phyloP scores from a whole-genome alignment of 192 early-diverging fungal genomes.

The Borealophlyctis nickersoniae region DNA sequence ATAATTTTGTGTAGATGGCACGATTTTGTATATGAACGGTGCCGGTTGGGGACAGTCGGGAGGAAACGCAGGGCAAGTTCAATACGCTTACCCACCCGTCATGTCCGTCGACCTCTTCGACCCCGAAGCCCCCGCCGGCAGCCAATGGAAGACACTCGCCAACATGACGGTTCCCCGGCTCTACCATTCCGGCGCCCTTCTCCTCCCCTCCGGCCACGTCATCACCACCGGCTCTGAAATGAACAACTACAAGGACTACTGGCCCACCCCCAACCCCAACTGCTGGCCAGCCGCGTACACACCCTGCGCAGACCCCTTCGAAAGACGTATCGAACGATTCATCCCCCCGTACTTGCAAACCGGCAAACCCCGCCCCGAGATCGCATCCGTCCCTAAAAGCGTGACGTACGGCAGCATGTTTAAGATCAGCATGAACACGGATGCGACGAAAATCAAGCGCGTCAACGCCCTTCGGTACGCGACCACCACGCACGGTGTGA shows the following conservation, averaged over 20 bases:
- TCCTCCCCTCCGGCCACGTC: constrained; percentile 27
- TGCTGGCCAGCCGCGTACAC: not conserved
- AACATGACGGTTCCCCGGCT: constrained; percentile 27
- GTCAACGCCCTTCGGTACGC: constrained; percentile 35
- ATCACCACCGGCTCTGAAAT: constrained; percentile 42
- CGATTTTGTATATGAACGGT: constrained; percentile 30
- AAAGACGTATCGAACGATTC: constrained; percentile 20
- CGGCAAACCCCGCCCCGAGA: not conserved
- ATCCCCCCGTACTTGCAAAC: constrained; percentile 14
- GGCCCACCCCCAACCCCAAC: not conserved
- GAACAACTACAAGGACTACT: constrained; percentile 35
- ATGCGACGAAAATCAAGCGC: constrained; percentile 3
- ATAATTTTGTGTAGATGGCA: constrained; percentile 20
- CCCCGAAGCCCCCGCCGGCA: constrained; percentile 13
- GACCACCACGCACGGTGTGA: constrained; percentile 40
- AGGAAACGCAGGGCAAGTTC: constrained; percentile 29
- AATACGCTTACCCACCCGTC: constrained; percentile 29
- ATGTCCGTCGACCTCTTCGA: constrained; percentile 28
- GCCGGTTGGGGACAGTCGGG: constrained; percentile 31
- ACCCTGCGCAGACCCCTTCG: constrained; percentile 20
- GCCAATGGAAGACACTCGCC: constrained; percentile 15
- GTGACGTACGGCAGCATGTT: constrained; percentile 27
- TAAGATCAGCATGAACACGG: constrained; percentile 12
- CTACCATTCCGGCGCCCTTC: constrained; percentile 36
- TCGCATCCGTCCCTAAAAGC: constrained; percentile 15